phyloP scores from a whole-genome alignment of 1,284 basidiomycete genomes.

The Leccinum fuscescens region DNA sequence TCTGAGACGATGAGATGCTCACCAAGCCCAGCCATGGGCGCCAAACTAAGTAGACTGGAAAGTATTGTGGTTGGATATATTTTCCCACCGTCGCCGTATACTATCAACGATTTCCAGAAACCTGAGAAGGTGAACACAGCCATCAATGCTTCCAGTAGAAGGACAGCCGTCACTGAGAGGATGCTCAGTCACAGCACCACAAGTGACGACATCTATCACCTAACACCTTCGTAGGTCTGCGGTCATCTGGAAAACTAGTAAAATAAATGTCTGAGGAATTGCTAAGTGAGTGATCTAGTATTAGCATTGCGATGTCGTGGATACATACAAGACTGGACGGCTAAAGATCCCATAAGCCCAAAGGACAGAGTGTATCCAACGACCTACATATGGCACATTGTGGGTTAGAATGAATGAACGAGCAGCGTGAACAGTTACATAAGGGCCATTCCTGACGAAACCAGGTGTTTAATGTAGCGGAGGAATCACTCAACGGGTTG shows the following conservation, averaged over 20 bases:
- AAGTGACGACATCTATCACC: not conserved
- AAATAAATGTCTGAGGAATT: not conserved
- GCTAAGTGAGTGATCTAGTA: not conserved
- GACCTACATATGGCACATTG: not conserved
- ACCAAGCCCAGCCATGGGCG: too few species aligned
- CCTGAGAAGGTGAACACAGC: too few species aligned
- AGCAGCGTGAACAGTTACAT: not conserved
- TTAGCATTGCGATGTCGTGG: not conserved
- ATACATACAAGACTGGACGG: too few species aligned
- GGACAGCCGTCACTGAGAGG: not conserved
- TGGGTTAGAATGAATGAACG: not conserved
- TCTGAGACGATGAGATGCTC: too few species aligned
- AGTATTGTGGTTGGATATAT: too few species aligned
- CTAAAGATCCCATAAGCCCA: not conserved
- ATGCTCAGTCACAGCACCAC: not conserved
- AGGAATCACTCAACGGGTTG: too few species aligned
- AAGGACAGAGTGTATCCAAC: constrained; percentile 5
- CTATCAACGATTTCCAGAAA: not conserved
- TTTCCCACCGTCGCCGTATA: too few species aligned
- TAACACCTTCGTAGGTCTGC: not conserved
- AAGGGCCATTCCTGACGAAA: not conserved
- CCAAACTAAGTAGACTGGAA: too few species aligned
- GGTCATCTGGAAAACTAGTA: not conserved
- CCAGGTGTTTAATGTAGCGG: not conserved
- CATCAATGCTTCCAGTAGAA: not conserved